These are phyloP conservation scores for Botrytis galanthina DNA, from an alignment of 2,329 filamentous ascomycete species.

Conservation along the genomic window DNA sequence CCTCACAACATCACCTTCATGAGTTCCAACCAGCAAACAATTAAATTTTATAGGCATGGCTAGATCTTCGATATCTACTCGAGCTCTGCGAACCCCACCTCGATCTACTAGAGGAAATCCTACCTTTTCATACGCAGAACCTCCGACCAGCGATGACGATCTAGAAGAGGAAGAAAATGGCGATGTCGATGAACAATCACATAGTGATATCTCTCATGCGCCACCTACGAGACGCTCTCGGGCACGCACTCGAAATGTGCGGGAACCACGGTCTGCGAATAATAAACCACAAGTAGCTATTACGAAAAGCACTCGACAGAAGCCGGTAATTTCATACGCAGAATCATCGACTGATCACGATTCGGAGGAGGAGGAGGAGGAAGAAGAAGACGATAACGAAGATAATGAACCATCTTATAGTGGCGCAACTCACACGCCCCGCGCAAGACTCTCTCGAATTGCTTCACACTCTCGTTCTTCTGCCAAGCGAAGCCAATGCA, in stretches of 20 bases:
- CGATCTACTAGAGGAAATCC: constrained; percentile 14
- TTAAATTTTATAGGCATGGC: not conserved
- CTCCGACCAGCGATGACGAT: constrained; percentile 18
- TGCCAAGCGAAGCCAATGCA: constrained; percentile 14
- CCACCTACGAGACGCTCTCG: constrained; percentile 6
- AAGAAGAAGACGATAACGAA: constrained; percentile 15
- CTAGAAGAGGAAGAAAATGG: constrained; percentile 1
- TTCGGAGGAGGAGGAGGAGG: not conserved
- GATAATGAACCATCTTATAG: not conserved
- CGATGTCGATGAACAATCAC: not conserved
- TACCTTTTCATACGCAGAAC: constrained; percentile 19
- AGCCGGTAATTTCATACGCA: constrained; percentile 33
- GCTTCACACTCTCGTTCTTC: constrained; percentile 8
- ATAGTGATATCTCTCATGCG: not conserved
- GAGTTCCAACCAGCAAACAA: not conserved
- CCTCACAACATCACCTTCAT: not conserved
- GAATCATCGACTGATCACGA: constrained; percentile 29
- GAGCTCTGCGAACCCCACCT: constrained; percentile 7
- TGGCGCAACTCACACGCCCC: not conserved
- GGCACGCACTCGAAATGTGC: not conserved
- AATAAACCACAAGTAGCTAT: constrained; percentile 14
- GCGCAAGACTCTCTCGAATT: not conserved
- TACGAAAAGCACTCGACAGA: constrained; percentile 29
- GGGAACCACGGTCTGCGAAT: constrained; percentile 19
- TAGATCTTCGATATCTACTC: constrained; percentile 6